Evolutionary conservation across 2,329 filamentous ascomycete genomes (phyloP).

Genomic region (Fusarium torulosum): DNA sequence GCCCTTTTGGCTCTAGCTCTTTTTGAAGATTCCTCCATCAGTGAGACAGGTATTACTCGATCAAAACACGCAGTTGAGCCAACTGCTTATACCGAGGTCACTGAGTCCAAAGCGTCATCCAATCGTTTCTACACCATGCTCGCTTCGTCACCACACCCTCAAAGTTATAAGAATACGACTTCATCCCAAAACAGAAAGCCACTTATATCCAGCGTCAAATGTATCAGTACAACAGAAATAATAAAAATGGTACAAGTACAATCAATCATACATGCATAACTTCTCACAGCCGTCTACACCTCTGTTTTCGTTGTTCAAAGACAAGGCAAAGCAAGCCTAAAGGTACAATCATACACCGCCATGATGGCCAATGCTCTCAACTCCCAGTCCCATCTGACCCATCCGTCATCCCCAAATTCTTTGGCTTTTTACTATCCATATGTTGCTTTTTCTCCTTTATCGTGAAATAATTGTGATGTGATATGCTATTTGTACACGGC

Average conservation of each 20-base stretch:
- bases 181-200: background rate
- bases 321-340: slow-evolving; percentile 29
- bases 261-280: slow-evolving; percentile 42
- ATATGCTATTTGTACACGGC: slow-evolving; percentile 43
- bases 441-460: slow-evolving; percentile 12
- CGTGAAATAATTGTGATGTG: slow-evolving; percentile 33
- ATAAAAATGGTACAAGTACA: slow-evolving; percentile 35
- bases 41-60: slow-evolving; percentile 29
- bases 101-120: slow-evolving; percentile 19
- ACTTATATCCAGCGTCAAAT: slow-evolving; percentile 24
- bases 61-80: slow-evolving; percentile 26
- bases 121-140: background rate
- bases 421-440: slow-evolving; percentile 2
- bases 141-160: slow-evolving; percentile 9
- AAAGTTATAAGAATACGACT: background rate
- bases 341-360: slow-evolving; percentile 37
- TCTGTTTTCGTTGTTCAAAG: slow-evolving; percentile 18
- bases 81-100: slow-evolving; percentile 9
- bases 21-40: slow-evolving; percentile 20
- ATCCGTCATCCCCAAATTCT: slow-evolving; percentile 6
- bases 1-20: background rate
- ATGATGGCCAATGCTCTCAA: slow-evolving; percentile 21
- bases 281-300: slow-evolving; percentile 19
- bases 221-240: slow-evolving; percentile 21
- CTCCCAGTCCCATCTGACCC: slow-evolving; percentile 14